Conservation (phyloP, 2,329 filamentous ascomycete genomes). For the Neonectria ditissima region DNA sequence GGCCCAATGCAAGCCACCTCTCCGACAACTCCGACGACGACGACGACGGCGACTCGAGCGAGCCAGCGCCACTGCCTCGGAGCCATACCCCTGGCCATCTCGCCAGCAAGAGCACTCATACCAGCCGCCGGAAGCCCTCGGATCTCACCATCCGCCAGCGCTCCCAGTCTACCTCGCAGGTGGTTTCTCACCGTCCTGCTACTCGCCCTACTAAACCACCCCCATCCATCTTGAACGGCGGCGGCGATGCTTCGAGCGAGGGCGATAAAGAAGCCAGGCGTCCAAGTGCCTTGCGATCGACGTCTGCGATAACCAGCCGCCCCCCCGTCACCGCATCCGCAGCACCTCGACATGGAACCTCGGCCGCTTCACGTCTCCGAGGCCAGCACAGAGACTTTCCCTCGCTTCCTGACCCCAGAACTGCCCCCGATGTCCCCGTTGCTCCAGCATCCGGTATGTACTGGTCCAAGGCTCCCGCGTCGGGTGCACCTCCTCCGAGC, state of each 20-base stretch:
- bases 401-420: constrained; percentile 66
- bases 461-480: constrained; percentile 75
- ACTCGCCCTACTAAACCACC: constrained; percentile 46
- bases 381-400: constrained; percentile 65
- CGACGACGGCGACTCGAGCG: constrained; percentile 51
- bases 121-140: constrained; percentile 62
- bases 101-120: constrained; percentile 66
- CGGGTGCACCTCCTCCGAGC: constrained; percentile 70
- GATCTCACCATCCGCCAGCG: constrained; percentile 67
- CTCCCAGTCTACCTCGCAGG: constrained; percentile 62
- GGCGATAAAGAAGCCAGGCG: constrained; percentile 49
- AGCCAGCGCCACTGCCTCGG: constrained; percentile 58
- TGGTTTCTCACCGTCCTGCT: constrained; percentile 43
- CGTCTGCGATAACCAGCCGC: constrained; percentile 61
- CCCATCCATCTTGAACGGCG: constrained; percentile 36
- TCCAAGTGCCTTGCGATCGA: constrained; percentile 62
- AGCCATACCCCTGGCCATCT: constrained; percentile 74
- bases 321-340: constrained; percentile 43
- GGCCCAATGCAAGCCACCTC: constrained; percentile 50
- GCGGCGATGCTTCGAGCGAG: constrained; percentile 43
- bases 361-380: constrained; percentile 46
- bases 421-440: constrained; percentile 69
- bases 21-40: constrained; percentile 50
- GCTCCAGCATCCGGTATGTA: constrained; percentile 79
- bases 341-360: constrained; percentile 29